Conservation (phyloP, 768 basidiomycete genomes). For the Cyclocybe aegerita region DNA sequence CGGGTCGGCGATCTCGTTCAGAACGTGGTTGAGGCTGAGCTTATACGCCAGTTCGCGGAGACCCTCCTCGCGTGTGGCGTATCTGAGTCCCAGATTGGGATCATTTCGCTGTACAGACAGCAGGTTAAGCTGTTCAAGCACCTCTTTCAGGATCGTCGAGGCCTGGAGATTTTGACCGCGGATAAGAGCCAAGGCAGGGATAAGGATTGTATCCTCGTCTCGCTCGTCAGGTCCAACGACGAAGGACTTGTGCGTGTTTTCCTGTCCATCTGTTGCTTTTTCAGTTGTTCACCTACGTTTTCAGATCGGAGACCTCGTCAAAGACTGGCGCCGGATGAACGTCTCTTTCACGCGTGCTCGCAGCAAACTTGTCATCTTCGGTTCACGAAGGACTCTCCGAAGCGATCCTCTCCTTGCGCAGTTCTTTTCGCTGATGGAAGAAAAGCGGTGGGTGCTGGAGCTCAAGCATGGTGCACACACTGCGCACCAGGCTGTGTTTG, state of each 20-base stretch:
- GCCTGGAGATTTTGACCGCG: constrained; percentile 85
- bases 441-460: constrained; percentile 65
- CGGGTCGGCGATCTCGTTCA: constrained; percentile 88
- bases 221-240: constrained; percentile 88
- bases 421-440: constrained; percentile 79
- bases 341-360: constrained; percentile 95
- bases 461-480: constrained; percentile 56
- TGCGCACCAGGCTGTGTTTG: constrained; percentile 36
- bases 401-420: constrained; percentile 59
- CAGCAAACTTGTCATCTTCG: constrained; percentile 88
- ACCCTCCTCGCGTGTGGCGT: constrained; percentile 68
- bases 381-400: constrained; percentile 77
- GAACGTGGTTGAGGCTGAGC: constrained; percentile 76
- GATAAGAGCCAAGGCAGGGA: constrained; percentile 94
- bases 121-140: constrained; percentile 88
- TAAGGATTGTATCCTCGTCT: constrained; percentile 93
- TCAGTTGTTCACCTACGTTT: not conserved
- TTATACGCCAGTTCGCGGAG: constrained; percentile 67
- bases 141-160: constrained; percentile 51
- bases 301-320: constrained; percentile 89
- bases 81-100: constrained; percentile 68
- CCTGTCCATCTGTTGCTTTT: not conserved
- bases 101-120: constrained; percentile 92
- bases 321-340: constrained; percentile 96
- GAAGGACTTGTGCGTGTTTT: constrained; percentile 59